Conservation (phyloP, 179 eudicot genomes). For the Beta corolliflora region DNA sequence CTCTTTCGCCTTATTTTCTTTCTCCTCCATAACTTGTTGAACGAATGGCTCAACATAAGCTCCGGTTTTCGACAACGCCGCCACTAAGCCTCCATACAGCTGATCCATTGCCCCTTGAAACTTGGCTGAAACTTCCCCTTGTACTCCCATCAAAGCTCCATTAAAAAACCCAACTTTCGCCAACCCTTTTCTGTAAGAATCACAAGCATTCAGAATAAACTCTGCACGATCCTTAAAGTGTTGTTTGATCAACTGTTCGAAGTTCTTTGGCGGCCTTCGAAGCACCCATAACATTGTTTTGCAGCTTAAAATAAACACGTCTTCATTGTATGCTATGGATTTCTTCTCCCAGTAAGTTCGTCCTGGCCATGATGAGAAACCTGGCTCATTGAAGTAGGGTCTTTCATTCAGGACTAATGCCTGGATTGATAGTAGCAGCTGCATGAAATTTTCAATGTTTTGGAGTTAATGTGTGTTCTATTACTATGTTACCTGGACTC, state of each 20-base stretch:
- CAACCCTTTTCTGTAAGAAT: constrained; percentile 39
- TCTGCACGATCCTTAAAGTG: constrained; percentile 47
- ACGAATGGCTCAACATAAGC: constrained; percentile 27
- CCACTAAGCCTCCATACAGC: constrained; percentile 32
- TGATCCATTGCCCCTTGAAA: constrained; percentile 26
- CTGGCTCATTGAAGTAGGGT: constrained; percentile 78
- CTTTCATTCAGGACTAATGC: constrained; percentile 67
- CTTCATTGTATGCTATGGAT: constrained; percentile 45
- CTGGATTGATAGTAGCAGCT: constrained; percentile 69
- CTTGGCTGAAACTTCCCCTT: constrained; percentile 22
- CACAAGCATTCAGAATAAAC: constrained; percentile 43
- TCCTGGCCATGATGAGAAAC: constrained; percentile 17
- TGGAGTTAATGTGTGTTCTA: neutral
- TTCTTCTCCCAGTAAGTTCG: constrained; percentile 22
- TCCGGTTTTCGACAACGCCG: constrained; percentile 29
- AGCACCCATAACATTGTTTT: constrained; percentile 55
- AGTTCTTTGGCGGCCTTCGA: constrained; percentile 43
- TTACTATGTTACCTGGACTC: no score
- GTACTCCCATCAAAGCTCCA: neutral
- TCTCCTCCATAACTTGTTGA: constrained; percentile 19
- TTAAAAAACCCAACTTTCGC: constrained; percentile 26
- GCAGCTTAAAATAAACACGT: constrained; percentile 48
- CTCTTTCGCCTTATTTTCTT: constrained; percentile 17
- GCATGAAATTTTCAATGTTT: neutral
- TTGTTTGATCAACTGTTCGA: constrained; percentile 40